Conservation (phyloP, 768 basidiomycete species). For the Rhodocollybia butyracea region DNA sequence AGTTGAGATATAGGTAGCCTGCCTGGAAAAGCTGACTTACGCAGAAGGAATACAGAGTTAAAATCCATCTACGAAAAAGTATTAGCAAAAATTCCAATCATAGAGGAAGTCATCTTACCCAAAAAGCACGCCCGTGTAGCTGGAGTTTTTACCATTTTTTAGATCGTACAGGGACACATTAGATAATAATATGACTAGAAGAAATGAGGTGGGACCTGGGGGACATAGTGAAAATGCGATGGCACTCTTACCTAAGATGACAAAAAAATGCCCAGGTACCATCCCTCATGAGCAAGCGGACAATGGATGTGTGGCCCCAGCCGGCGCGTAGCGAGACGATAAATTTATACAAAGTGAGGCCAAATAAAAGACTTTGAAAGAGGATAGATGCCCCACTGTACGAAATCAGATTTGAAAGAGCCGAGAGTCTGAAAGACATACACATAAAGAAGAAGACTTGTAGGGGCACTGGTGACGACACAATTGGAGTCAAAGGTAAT, state of each 20-base stretch:
- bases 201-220: background rate
- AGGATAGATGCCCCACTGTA: constrained; percentile 25
- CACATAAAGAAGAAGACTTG: background rate
- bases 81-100: background rate
- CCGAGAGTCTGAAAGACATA: background rate
- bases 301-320: constrained; percentile 39
- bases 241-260: constrained; percentile 31
- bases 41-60: constrained; percentile 15
- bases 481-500: background rate
- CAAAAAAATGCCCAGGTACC: constrained; percentile 40
- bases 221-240: background rate
- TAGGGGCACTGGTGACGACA: background rate
- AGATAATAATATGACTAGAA: constrained; percentile 7
- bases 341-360: constrained; percentile 36
- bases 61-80: constrained; percentile 11
- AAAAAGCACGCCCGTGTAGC: constrained; percentile 6
- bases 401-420: background rate
- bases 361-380: constrained; percentile 38
- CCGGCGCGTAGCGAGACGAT: constrained; percentile 28
- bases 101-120: constrained; percentile 6
- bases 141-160: constrained; percentile 11
- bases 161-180: constrained; percentile 10
- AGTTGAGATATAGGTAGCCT: background rate
- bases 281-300: constrained; percentile 41
- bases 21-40: constrained; percentile 5